These are phyloP conservation scores for Aspergillus homomorphus DNA, from an alignment of 495 filamentous ascomycete species.

Conservation along the genomic window DNA sequence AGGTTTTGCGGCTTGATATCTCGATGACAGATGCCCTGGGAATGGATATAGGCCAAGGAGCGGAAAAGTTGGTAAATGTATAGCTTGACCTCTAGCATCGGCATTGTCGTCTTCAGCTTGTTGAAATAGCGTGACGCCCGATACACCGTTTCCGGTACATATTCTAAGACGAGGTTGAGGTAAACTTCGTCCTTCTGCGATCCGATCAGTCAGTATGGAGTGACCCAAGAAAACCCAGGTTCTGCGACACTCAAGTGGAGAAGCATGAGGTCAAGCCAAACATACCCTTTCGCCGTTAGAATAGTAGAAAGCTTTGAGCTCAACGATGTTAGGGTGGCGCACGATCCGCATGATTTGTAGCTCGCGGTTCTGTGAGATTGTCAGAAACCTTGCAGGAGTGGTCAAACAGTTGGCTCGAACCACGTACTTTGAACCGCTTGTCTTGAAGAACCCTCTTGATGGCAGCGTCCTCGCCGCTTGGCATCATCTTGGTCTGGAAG, in stretches of 20 bases:
- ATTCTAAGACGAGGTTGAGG: slow-evolving; percentile 96
- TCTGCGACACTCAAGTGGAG: neutral
- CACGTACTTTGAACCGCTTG: slow-evolving; percentile 92
- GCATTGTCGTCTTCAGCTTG: slow-evolving; percentile 99
- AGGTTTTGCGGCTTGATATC: slow-evolving; percentile 99
- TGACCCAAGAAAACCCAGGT: slow-evolving; percentile 14
- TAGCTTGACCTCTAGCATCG: slow-evolving; percentile 95
- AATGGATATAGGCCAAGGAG: slow-evolving; percentile 97
- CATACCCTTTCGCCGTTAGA: slow-evolving; percentile 94
- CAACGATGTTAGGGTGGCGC: slow-evolving; percentile 96
- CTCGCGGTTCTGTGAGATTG: slow-evolving; percentile 77
- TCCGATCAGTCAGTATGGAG: neutral
- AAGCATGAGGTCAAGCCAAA: slow-evolving; percentile 10
- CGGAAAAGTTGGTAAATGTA: slow-evolving; percentile 99
- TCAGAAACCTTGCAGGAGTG: slow-evolving; percentile 29
- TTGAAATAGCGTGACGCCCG: slow-evolving; percentile 98
- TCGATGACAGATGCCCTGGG: slow-evolving; percentile 97
- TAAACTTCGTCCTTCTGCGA: slow-evolving; percentile 98
- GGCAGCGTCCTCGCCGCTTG: slow-evolving; percentile 93
- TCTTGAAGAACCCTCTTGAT: slow-evolving; percentile 98
- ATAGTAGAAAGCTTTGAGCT: slow-evolving; percentile 99
- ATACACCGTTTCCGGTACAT: slow-evolving; percentile 97
- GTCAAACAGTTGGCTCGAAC: slow-evolving; percentile 5
- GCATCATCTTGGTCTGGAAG: slow-evolving; percentile 97
- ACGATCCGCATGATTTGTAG: slow-evolving; percentile 99